These are phyloP conservation scores for Yamadazyma insecticola DNA, from an alignment of 805 yeast species.

Conservation along the genomic window DNA sequence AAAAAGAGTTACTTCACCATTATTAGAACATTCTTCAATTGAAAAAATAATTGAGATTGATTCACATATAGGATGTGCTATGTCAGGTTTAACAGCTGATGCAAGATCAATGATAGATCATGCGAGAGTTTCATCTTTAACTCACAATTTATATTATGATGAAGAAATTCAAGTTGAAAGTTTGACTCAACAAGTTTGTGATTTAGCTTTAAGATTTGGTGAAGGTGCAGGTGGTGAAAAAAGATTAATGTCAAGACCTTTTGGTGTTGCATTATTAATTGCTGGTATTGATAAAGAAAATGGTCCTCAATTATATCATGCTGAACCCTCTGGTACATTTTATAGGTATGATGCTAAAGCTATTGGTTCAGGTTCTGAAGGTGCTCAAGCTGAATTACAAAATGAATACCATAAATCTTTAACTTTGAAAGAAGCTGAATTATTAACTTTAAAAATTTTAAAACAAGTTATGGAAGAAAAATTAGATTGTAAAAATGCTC, in stretches of 20 bases:
- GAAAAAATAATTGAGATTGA: slow-evolving; percentile 96
- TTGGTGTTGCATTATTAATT: slow-evolving; percentile 94
- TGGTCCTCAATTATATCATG: slow-evolving; percentile 95
- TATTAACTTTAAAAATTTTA: slow-evolving; percentile 78
- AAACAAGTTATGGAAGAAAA: slow-evolving; percentile 99
- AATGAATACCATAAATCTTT: slow-evolving; percentile 93
- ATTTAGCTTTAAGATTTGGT: slow-evolving; percentile 92
- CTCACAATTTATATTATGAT: slow-evolving; percentile 85
- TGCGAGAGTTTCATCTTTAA: slow-evolving; percentile 85
- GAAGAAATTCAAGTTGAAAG: slow-evolving; percentile 91
- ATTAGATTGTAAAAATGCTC: slow-evolving; percentile 91
- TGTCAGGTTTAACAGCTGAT: slow-evolving; percentile 98
- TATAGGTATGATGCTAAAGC: slow-evolving; percentile 98
- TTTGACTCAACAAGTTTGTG: slow-evolving; percentile 94
- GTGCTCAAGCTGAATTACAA: slow-evolving; percentile 97
- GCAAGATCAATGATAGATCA: slow-evolving; percentile 99
- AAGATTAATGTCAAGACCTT: slow-evolving; percentile 94
- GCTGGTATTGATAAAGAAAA: slow-evolving; percentile 92
- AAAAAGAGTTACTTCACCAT: slow-evolving; percentile 89
- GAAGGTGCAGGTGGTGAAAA: slow-evolving; percentile 97
- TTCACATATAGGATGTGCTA: slow-evolving; percentile 93
- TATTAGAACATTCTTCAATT: slow-evolving; percentile 87
- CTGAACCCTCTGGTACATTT: slow-evolving; percentile 99
- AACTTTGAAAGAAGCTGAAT: slow-evolving; percentile 89
- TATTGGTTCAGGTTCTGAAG: slow-evolving; percentile 97